A percentile compares a stretch with the other conserved stretches of the same genome.
Conservation (phyloP, 805 yeast species). For the Sugiyamaella floridensis region DNA sequence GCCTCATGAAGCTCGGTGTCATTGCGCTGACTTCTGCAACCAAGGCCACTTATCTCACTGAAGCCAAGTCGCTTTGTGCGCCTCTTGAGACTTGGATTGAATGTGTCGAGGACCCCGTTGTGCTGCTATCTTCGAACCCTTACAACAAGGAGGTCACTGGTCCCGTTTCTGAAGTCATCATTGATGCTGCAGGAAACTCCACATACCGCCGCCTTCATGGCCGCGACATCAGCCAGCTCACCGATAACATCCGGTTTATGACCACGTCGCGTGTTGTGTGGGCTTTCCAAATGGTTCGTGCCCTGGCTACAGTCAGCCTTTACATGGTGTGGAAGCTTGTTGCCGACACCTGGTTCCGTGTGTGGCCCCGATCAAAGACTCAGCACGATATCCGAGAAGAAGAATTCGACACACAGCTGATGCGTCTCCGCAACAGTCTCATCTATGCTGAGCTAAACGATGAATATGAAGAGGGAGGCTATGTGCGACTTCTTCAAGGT, state of each 20-base stretch:
- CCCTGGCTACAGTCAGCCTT: conserved; percentile 5
- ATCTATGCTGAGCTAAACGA: conserved; percentile 14
- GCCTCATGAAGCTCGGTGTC: conserved; percentile 51
- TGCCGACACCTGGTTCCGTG: not conserved
- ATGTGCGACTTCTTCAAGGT: conserved; percentile 27
- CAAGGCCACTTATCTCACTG: conserved; percentile 56
- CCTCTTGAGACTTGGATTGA: conserved; percentile 55
- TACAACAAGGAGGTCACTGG: conserved; percentile 60
- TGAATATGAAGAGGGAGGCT: conserved; percentile 16
- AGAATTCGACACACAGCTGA: conserved; percentile 5
- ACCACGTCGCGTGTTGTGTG: conserved; percentile 9
- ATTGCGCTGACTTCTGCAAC: conserved; percentile 64
- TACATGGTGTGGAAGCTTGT: conserved; percentile 4
- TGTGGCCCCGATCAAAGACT: not conserved
- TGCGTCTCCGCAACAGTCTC: conserved; percentile 5
- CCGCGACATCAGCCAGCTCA: not conserved
- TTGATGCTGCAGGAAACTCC: not conserved
- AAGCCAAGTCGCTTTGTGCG: conserved; percentile 42
- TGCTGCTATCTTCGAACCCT: conserved; percentile 1
- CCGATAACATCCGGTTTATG: not conserved
- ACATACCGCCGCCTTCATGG: not conserved
- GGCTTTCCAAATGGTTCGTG: conserved; percentile 11
- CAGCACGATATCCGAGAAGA: not conserved
- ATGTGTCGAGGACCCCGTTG: conserved; percentile 4
- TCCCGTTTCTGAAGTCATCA: conserved; percentile 8